Evolutionary conservation across 306 rosid species (phyloP).

Genomic region (Nissolia schottii): DNA sequence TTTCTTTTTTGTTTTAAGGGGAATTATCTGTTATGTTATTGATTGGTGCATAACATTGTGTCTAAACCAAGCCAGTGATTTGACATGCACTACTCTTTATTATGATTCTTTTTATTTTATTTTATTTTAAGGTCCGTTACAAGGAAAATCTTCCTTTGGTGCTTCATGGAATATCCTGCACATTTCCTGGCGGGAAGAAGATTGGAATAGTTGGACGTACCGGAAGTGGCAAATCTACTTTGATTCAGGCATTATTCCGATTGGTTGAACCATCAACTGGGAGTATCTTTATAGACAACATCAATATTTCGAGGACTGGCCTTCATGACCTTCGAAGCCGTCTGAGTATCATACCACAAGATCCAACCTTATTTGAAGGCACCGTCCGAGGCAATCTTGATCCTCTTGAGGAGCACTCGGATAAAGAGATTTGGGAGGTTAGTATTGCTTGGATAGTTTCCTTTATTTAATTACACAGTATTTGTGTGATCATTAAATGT

Average conservation of each 20-base stretch:
- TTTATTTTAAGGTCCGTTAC: conserved; percentile 71
- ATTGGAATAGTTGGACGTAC: conserved; percentile 96
- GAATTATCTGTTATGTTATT: neutral
- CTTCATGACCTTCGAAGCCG: conserved; percentile 92
- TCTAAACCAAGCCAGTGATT: conserved; percentile 1
- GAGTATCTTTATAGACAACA: conserved; percentile 72
- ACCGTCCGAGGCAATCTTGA: conserved; percentile 81
- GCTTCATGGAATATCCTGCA: conserved; percentile 76
- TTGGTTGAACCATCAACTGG: conserved; percentile 76
- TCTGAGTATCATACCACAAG: conserved; percentile 94
- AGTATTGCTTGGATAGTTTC: conserved; percentile 20
- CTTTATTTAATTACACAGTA: neutral
- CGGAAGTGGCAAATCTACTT: conserved; percentile 94
- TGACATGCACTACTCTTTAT: neutral
- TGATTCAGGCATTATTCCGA: conserved; percentile 92
- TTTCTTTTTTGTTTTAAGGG: neutral
- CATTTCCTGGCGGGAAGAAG: conserved; percentile 87
- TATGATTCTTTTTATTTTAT: conserved; percentile 12
- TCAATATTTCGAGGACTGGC: conserved; percentile 69
- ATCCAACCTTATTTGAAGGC: conserved; percentile 95
- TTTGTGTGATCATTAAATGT: conserved; percentile 1
- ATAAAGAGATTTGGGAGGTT: conserved; percentile 85
- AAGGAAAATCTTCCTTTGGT: conserved; percentile 89
- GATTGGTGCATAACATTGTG: neutral
- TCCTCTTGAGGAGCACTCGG: conserved; percentile 88